Percentiles rank a stretch among this genome's conserved stretches.
Evolutionary conservation across 495 filamentous ascomycete genomes (phyloP).

Genomic region (Neohortaea acidophila): DNA sequence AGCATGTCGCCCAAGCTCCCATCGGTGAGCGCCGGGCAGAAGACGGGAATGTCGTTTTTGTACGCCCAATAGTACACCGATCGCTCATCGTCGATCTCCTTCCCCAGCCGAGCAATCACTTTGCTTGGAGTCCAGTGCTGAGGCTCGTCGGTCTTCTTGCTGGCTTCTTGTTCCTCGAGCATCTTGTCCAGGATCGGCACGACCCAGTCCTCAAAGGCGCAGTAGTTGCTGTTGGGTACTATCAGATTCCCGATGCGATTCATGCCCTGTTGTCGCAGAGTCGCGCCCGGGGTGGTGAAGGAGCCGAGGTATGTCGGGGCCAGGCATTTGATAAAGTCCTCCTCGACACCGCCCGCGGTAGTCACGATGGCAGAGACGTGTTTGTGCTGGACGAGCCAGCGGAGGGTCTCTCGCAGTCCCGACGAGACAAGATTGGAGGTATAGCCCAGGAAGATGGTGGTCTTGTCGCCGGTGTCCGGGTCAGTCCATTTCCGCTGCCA

Average conservation of each 20-base stretch:
- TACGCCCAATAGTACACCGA: conserved; percentile 91
- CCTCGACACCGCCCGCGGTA: conserved; percentile 91
- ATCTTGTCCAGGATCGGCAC: conserved; percentile 79
- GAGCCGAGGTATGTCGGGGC: conserved; percentile 82
- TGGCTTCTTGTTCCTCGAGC: conserved; percentile 81
- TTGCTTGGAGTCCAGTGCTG: conserved; percentile 83
- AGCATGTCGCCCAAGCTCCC: conserved; percentile 93
- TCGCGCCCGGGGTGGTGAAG: conserved; percentile 58
- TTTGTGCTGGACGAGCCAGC: conserved; percentile 79
- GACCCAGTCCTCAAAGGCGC: conserved; percentile 93
- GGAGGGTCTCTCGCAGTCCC: conserved; percentile 75
- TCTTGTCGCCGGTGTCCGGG: conserved; percentile 52
- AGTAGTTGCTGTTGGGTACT: conserved; percentile 96
- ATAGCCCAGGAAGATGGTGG: conserved; percentile 93
- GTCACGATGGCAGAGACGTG: conserved; percentile 89
- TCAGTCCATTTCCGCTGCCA: conserved; percentile 57
- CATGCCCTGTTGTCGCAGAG: conserved; percentile 63
- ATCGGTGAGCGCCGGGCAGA: conserved; percentile 91
- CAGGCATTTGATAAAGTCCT: conserved; percentile 96
- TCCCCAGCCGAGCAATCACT: conserved; percentile 70
- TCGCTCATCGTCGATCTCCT: conserved; percentile 77
- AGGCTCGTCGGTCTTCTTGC: conserved; percentile 44
- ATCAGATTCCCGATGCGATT: conserved; percentile 93
- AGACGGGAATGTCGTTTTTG: conserved; percentile 86
- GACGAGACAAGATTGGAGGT: conserved; percentile 95